Evolutionary conservation across 306 rosid genomes (phyloP), one percentile per base, ranked within the genome.

Genomic region (Casuarina equisetifolia): DNA sequence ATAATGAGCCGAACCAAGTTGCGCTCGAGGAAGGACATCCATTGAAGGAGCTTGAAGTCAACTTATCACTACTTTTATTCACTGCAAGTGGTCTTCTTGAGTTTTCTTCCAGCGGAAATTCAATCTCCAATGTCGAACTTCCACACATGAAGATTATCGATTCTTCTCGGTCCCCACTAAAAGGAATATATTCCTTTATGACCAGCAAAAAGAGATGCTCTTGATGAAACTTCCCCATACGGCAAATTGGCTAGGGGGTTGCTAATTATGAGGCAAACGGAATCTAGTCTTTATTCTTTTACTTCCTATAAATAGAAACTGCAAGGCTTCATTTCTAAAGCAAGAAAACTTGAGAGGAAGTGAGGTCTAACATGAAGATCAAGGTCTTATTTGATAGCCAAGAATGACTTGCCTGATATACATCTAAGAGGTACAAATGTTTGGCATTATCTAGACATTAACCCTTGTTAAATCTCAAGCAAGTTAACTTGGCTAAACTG

Each of bases 401-500:
- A 48, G 15, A 48, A 48, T 48, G 51, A 48, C 51, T 48, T 76
- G 80, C 84, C 81, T 62, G 74, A 39, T 63, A 19, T 48, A 10
- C 62, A 61, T 54, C 49, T 11, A 25, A 2, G 40, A n/a, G 43
- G 66, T 54, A 67, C 1, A 17, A 15, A 19, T 4, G 9, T 6
- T 73, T n/a, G 75, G 32, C 38, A 2, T 2, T 72, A 15, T 36
- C n/a, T 19, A 43, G 44, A 20, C 3, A 4, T 42, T 48, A 49
- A 36, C 32, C 54, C 68, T 13, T 70, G 63, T 55, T 53, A 52
- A 17, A 16, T 38, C 12, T 17, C 70, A 81, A 62, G 80, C 77
- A 81, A 70, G 51, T 68, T 78, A 71, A 61, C 77, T 76, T 76
- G 84, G 84, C 84, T 76, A 76, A 53, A 13, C 75, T 61, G 73